Percentiles rank a stretch among this genome's conserved stretches.
phyloP scores from a whole-genome alignment of 768 basidiomycete species.

The Mycena chlorophos region DNA sequence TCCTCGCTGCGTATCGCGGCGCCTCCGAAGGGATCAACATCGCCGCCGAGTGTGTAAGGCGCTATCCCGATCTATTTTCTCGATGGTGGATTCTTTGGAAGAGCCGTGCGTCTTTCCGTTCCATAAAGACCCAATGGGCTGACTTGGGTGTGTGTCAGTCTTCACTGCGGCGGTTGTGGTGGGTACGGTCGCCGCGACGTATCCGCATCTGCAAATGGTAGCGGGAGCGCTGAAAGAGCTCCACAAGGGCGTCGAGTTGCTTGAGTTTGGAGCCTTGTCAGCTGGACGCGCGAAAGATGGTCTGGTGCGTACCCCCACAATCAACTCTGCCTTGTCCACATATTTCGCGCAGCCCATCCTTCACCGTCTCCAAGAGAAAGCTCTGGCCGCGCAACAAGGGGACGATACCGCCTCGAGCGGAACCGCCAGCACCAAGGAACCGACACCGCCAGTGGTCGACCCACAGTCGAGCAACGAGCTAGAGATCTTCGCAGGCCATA shows the following conservation, averaged over 20 bases:
- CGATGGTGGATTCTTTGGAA: constrained; percentile 1
- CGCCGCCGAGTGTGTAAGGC: background rate
- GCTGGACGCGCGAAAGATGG: background rate
- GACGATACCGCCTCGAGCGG: background rate
- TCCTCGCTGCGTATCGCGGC: background rate
- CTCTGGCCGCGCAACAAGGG: background rate
- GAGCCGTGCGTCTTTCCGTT: background rate
- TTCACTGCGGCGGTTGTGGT: background rate
- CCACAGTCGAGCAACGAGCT: background rate
- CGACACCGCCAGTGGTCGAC: no score
- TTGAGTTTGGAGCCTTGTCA: background rate
- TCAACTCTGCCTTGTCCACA: background rate
- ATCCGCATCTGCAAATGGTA: background rate
- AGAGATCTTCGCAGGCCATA: background rate
- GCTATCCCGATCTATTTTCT: background rate
- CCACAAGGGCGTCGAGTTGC: background rate
- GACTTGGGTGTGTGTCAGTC: background rate
- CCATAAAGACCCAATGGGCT: background rate
- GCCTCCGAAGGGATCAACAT: background rate
- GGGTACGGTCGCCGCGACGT: background rate
- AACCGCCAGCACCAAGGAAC: background rate
- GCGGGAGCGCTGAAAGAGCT: background rate
- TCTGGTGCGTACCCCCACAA: background rate
- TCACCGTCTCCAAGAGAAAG: background rate
- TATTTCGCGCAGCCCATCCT: background rate